These are phyloP conservation scores for Cryphonectria radicalis DNA, from an alignment of 2,329 filamentous ascomycete species.

Conservation along the genomic window DNA sequence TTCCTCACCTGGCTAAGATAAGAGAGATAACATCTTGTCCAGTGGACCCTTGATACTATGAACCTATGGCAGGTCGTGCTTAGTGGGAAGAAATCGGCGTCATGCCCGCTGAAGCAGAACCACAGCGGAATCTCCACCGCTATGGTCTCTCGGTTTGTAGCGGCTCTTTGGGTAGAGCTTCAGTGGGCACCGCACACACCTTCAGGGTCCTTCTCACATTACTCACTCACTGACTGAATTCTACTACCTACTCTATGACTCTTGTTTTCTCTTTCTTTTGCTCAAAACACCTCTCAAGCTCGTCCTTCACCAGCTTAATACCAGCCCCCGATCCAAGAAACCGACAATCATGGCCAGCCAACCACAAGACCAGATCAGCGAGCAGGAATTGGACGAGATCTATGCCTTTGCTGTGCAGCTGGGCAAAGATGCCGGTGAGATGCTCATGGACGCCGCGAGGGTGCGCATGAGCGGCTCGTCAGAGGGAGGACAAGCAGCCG, in stretches of 20 bases:
- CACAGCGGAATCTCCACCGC: conserved; percentile 23
- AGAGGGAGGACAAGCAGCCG: conserved; percentile 30
- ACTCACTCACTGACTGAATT: neutral
- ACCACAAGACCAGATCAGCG: conserved; percentile 22
- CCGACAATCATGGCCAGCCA: neutral
- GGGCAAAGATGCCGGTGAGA: conserved; percentile 69
- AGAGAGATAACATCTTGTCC: neutral
- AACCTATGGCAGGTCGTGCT: neutral
- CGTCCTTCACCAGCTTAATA: neutral
- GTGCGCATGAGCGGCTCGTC: conserved; percentile 51
- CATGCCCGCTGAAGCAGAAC: conserved; percentile 10
- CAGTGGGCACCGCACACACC: neutral
- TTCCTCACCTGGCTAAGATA: neutral
- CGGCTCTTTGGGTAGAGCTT: conserved; percentile 16
- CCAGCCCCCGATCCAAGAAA: neutral
- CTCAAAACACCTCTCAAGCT: too few species aligned
- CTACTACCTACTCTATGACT: neutral
- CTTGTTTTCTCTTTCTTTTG: too few species aligned
- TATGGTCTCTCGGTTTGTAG: conserved; percentile 19
- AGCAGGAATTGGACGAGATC: conserved; percentile 63
- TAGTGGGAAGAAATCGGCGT: neutral
- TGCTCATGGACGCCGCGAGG: conserved; percentile 68
- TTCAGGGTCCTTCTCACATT: neutral
- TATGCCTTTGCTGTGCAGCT: conserved; percentile 73
- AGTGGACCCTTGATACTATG: neutral